Percentiles rank a stretch among this genome's conserved stretches.
Evolutionary conservation across 441 rosid species (phyloP).

Genomic region (Bocquillonia castaneifolia): DNA sequence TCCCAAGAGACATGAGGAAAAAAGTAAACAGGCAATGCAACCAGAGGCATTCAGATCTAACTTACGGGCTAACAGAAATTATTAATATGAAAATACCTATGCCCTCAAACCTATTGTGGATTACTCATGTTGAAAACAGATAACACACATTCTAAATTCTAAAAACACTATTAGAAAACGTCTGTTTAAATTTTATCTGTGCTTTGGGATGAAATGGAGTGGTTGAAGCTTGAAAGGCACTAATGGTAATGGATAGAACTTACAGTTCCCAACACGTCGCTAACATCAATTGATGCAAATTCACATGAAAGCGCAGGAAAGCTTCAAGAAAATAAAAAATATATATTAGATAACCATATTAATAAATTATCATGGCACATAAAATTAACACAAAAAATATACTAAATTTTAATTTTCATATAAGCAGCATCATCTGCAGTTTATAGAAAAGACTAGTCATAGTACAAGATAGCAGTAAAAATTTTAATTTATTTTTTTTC

Average conservation of each 20-base stretch:
- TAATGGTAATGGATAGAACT: constrained; percentile 37
- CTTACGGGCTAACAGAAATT: neutral
- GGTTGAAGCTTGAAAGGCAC: too few relatives aligned
- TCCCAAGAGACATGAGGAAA: neutral
- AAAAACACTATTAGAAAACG: too few relatives aligned
- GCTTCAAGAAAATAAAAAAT: constrained; percentile 41
- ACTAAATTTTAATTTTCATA: neutral
- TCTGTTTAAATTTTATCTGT: neutral
- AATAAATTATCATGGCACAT: neutral
- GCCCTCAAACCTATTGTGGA: too few relatives aligned
- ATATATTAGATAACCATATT: constrained; percentile 21
- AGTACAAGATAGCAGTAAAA: neutral
- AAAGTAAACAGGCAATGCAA: neutral
- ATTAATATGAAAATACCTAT: neutral
- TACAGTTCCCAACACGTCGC: constrained; percentile 97
- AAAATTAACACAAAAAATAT: neutral
- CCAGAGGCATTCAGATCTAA: neutral
- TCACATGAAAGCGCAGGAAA: constrained; percentile 98
- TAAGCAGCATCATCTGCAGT: neutral
- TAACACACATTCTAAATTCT: too few relatives aligned
- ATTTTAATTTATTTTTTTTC: too few relatives aligned
- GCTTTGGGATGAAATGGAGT: neutral
- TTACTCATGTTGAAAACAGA: too few relatives aligned
- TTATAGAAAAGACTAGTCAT: neutral
- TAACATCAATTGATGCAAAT: constrained; percentile 93